A percentile compares a stretch with the other conserved stretches of the same genome.
Evolutionary conservation across 805 yeast species (phyloP).

Genomic region (Candida ipomoeae): DNA sequence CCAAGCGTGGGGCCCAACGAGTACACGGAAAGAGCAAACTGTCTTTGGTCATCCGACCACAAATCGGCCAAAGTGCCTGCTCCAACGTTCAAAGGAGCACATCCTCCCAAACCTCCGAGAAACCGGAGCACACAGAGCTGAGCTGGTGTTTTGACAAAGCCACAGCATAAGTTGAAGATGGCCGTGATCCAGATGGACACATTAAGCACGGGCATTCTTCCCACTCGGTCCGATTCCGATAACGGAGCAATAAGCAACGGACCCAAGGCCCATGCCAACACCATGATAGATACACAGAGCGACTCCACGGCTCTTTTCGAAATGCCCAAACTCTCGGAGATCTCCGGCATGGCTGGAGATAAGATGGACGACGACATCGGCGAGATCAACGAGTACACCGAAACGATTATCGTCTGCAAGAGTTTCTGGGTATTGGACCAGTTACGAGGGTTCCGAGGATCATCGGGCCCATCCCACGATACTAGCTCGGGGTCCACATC

Average conservation of each 20-base stretch:
- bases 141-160: slow-evolving; percentile 52
- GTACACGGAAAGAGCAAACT: slow-evolving; percentile 53
- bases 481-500: slow-evolving; percentile 61
- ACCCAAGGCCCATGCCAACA: slow-evolving; percentile 67
- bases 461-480: slow-evolving; percentile 63
- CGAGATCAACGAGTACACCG: slow-evolving; percentile 53
- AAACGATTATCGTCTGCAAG: slow-evolving; percentile 42
- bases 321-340: slow-evolving; percentile 40
- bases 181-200: slow-evolving; percentile 46
- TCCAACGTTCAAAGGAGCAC: slow-evolving; percentile 65
- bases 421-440: slow-evolving; percentile 46
- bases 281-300: slow-evolving; percentile 50
- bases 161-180: slow-evolving; percentile 56
- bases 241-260: slow-evolving; percentile 66
- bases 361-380: slow-evolving; percentile 62
- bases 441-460: slow-evolving; percentile 61
- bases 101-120: slow-evolving; percentile 63
- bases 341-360: slow-evolving; percentile 54
- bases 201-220: slow-evolving; percentile 55
- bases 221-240: slow-evolving; percentile 55
- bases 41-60: slow-evolving; percentile 49
- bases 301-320: slow-evolving; percentile 23
- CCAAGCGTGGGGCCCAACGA: slow-evolving; percentile 65
- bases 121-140: slow-evolving; percentile 60
- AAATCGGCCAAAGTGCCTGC: slow-evolving; percentile 67